Percentiles rank a stretch among this genome's conserved stretches.
Conservation (phyloP, 441 rosid genomes). For the Erodium trifolium region DNA sequence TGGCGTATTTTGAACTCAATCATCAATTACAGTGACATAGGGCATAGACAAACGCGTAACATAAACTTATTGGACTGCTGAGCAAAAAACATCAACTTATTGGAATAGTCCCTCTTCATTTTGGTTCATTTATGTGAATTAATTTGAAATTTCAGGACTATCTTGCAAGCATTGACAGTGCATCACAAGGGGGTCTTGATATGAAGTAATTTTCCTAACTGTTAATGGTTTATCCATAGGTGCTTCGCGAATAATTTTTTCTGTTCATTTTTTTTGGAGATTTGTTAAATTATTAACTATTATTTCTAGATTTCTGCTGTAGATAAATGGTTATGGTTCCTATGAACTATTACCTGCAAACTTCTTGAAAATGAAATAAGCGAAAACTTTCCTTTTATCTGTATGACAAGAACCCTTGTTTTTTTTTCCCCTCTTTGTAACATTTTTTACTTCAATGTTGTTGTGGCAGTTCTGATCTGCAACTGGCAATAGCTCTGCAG, state of each 20-base stretch:
- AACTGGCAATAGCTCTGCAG: conserved; percentile 90
- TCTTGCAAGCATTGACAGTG: conserved; percentile 73
- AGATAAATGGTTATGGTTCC: background rate
- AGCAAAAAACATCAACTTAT: background rate
- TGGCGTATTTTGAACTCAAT: conserved; percentile 13
- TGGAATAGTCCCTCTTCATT: background rate
- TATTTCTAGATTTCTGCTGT: background rate
- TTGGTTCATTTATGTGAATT: background rate
- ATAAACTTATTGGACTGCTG: too few species aligned
- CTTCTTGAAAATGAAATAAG: conserved; percentile 1
- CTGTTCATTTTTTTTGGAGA: background rate
- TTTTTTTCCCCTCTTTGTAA: background rate
- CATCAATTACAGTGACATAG: conserved; percentile 6
- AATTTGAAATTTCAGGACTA: conserved; percentile 47
- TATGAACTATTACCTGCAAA: background rate
- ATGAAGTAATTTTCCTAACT: conserved; percentile 47
- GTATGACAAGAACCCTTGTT: background rate
- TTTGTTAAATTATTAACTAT: background rate
- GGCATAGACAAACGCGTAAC: background rate
- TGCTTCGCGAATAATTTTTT: background rate
- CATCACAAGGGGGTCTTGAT: conserved; percentile 48
- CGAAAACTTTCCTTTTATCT: background rate
- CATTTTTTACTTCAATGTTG: conserved; percentile 1
- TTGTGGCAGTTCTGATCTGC: conserved; percentile 76
- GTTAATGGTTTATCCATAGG: conserved; percentile 9